These are phyloP conservation scores for Naegleria gruberi DNA, from an alignment of 208 protist species.

Conservation along the genomic window DNA sequence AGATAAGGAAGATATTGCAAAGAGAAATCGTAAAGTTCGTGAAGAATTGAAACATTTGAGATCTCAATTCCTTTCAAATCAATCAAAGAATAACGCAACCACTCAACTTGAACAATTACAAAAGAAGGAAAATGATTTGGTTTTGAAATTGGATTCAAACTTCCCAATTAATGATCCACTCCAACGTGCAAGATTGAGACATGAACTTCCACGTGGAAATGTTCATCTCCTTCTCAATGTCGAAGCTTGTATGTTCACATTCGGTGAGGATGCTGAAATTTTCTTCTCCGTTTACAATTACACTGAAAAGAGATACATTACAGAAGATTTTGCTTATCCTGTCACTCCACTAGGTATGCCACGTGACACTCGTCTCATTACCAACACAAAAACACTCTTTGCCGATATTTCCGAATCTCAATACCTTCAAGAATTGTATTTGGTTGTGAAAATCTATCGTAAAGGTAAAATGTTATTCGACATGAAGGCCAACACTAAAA, in stretches of 20 bases:
- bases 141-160: not conserved
- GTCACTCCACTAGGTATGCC: conserved; percentile 22
- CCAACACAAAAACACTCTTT: not conserved
- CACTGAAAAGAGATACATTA: not conserved
- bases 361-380: not conserved
- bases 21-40: not conserved
- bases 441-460: conserved; percentile 18
- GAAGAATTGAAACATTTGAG: not conserved
- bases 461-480: conserved; percentile 10
- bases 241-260: conserved; percentile 20
- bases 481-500: not conserved
- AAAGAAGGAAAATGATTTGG: not conserved
- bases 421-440: not conserved
- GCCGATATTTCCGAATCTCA: not conserved
- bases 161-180: not conserved
- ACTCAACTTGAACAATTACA: not conserved
- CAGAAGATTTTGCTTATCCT: conserved; percentile 8
- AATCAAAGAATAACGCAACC: not conserved
- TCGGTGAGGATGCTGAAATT: conserved; percentile 9
- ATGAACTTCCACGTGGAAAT: not conserved
- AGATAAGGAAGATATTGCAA: not conserved
- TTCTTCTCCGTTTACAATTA: conserved; percentile 19
- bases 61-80: not conserved
- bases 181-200: not conserved
- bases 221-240: not conserved